A percentile compares a stretch with the other conserved stretches of the same genome.
Conservation (phyloP, 2,329 filamentous ascomycete species). For the Sporothrix humicola region DNA sequence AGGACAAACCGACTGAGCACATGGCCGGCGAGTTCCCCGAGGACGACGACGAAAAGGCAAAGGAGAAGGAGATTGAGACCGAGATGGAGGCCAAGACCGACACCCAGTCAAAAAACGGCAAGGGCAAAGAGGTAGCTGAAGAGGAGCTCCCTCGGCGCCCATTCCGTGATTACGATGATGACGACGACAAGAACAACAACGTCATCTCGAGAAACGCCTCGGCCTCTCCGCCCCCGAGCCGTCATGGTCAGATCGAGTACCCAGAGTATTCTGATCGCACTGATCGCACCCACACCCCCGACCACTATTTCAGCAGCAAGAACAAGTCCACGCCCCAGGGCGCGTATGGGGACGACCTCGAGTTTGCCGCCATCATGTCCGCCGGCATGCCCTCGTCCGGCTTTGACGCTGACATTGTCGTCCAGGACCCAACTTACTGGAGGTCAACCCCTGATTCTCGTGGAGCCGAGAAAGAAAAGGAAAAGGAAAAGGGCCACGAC, state of each 20-base stretch:
- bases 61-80: neutral
- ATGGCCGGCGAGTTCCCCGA: slow-evolving; percentile 30
- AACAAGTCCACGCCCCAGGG: neutral
- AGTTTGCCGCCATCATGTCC: slow-evolving; percentile 72
- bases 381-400: slow-evolving; percentile 72
- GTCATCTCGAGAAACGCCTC: slow-evolving; percentile 48
- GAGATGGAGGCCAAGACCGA: neutral
- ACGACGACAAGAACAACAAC: neutral
- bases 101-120: slow-evolving; percentile 26
- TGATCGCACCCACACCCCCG: neutral
- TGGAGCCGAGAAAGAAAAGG: no score
- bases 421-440: slow-evolving; percentile 68
- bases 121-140: slow-evolving; percentile 33
- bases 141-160: slow-evolving; percentile 34
- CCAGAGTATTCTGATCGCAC: slow-evolving; percentile 42
- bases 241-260: slow-evolving; percentile 40
- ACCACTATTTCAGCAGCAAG: slow-evolving; percentile 37
- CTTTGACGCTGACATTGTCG: slow-evolving; percentile 73
- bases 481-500: slow-evolving; percentile 45
- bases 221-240: slow-evolving; percentile 64
- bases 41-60: neutral
- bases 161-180: neutral
- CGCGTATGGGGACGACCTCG: slow-evolving; percentile 62
- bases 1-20: neutral
- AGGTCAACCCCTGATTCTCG: no score